These are phyloP conservation scores for Trametes coccinea DNA, from an alignment of 768 basidiomycete species.

Conservation along the genomic window DNA sequence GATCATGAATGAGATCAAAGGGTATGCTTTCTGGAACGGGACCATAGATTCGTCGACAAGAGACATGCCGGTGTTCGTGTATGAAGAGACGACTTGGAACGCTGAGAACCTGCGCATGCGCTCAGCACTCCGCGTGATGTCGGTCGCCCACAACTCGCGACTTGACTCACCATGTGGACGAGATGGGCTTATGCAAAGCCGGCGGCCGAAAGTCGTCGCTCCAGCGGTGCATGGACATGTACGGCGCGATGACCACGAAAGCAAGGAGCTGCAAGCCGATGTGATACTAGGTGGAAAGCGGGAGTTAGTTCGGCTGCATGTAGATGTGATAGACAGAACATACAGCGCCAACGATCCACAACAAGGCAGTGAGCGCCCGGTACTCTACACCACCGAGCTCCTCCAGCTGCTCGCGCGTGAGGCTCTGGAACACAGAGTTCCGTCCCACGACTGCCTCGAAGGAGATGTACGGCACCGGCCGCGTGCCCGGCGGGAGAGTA, in stretches of 20 bases:
- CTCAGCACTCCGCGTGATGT: not conserved
- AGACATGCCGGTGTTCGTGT: constrained; percentile 87
- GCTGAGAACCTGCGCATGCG: constrained; percentile 64
- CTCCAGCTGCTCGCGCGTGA: constrained; percentile 83
- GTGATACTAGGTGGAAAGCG: constrained; percentile 62
- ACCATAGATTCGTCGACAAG: constrained; percentile 89
- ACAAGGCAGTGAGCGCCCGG: constrained; percentile 73
- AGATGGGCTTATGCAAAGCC: constrained; percentile 52
- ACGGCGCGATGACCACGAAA: constrained; percentile 79
- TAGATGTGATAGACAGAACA: constrained; percentile 33
- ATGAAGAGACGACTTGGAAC: constrained; percentile 85
- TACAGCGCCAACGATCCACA: constrained; percentile 80
- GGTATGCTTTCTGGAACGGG: constrained; percentile 85
- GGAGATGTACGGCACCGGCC: constrained; percentile 74
- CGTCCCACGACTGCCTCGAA: constrained; percentile 85
- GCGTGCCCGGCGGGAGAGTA: constrained; percentile 39
- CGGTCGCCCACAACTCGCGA: too few species aligned
- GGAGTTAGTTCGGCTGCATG: constrained; percentile 1
- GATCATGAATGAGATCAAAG: constrained; percentile 71
- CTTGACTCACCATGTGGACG: constrained; percentile 60
- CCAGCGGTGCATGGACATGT: constrained; percentile 67
- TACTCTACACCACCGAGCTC: constrained; percentile 95
- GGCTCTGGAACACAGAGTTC: constrained; percentile 68
- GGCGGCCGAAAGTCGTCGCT: constrained; percentile 58
- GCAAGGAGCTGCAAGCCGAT: constrained; percentile 65